Evolutionary conservation across 2,329 filamentous ascomycete species (phyloP), one percentile per base, ranked within the genome.

Genomic region (Ophiostoma populinum): DNA sequence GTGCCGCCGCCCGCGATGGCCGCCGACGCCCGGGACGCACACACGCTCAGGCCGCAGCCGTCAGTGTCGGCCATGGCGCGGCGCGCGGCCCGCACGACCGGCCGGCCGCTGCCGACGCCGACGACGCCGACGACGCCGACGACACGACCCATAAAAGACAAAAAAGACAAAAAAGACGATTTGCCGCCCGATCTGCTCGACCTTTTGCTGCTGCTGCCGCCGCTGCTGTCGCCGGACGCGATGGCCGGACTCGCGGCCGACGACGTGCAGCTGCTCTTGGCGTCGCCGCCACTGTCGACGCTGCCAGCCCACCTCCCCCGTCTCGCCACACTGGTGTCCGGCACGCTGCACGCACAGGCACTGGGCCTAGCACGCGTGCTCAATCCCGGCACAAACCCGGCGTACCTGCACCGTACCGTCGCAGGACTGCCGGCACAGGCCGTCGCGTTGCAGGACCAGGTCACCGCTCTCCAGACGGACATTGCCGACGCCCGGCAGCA

Each of bases 361-460:
- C 52, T 60, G 11, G 46, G 55, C 12, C 55, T 72, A 17, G 58
- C 64, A 1, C 61, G 66, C 25, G 53, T 67, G 22, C 49, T 57
- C 3, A 57, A 61, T 42, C 64, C 65, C 1, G 53, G 53, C 12
- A 67, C 62, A 1, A 68, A 68, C 48, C 56, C 65, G 1, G 67
- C 66, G 15, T 69, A 59, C 46, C 54, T 74, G n/a, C 70, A 75
- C 53, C 67, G 70, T 15, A 51, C 58, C 17, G 63, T 75, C 33
- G 56, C 67, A 1, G 52, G 57, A 13, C 54, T 77, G 2, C 53
- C 63, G 0, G 42, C 51, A 1, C 51, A 57, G 17, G 50, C 62
- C 13, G 42, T 50, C 4, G 39, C 52, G 3, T 57, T 70, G 2
- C 48, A 45, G n/a, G 22, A 47, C 10, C 41, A 51, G 4, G 46